Conservation (phyloP, 441 rosid species). For the Aquilaria agallochum region DNA sequence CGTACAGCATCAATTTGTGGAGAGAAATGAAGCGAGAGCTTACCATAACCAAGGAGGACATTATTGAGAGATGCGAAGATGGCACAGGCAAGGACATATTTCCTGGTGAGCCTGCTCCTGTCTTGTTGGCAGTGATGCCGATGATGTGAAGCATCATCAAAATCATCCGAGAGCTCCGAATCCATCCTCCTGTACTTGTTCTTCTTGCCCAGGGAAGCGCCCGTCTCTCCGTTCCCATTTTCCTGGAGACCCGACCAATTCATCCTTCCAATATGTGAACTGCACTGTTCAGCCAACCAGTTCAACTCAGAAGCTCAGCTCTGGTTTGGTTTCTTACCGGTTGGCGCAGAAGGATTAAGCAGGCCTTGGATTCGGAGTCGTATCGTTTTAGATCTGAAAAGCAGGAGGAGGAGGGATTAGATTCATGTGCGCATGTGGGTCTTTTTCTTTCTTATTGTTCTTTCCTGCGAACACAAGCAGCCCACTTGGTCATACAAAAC, state of each 20-base stretch:
- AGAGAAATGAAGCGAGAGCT: slow-evolving; percentile 3
- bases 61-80: slow-evolving; percentile 80
- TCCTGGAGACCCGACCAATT: slow-evolving; percentile 54
- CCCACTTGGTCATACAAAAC: slow-evolving; percentile 1
- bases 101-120: slow-evolving; percentile 42
- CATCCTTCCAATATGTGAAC: slow-evolving; percentile 23
- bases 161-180: slow-evolving; percentile 41
- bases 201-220: slow-evolving; percentile 42
- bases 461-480: not conserved
- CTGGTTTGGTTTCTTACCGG: not conserved
- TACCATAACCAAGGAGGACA: slow-evolving; percentile 94
- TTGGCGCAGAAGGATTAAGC: slow-evolving; percentile 1
- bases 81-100: slow-evolving; percentile 75
- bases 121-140: slow-evolving; percentile 21
- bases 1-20: no score
- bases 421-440: slow-evolving; percentile 15
- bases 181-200: slow-evolving; percentile 79
- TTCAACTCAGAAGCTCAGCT: not conserved
- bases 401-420: slow-evolving; percentile 2
- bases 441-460: not conserved
- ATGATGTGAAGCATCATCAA: slow-evolving; percentile 27
- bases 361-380: not conserved
- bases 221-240: slow-evolving; percentile 37
- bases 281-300: no score
- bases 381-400: slow-evolving; percentile 27